phyloP scores from a whole-genome alignment of 441 rosid species.

The Kokia cookei region DNA sequence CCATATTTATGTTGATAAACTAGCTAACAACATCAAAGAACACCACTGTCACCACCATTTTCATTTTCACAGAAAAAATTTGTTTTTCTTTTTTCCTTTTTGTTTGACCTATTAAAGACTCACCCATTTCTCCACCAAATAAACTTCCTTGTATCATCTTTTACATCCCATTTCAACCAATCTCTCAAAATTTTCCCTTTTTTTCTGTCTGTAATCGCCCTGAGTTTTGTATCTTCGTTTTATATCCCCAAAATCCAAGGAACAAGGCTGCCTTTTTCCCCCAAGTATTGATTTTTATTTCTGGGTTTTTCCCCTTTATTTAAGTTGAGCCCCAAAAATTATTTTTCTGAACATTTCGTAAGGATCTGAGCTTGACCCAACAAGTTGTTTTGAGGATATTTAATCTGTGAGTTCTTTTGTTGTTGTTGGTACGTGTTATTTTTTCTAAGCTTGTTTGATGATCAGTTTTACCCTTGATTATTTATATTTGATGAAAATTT shows the following conservation, averaged over 20 bases:
- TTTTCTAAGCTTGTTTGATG: conserved; percentile 12
- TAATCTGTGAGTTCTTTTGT: conserved; percentile 31
- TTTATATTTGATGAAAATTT: background rate
- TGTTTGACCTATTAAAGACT: conserved; percentile 7
- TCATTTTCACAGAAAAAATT: background rate
- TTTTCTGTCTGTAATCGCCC: background rate
- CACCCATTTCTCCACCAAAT: conserved; percentile 7
- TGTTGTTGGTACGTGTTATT: background rate
- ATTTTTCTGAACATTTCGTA: background rate
- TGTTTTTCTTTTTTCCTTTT: background rate
- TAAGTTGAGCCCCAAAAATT: background rate
- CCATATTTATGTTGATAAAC: background rate
- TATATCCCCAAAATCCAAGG: background rate
- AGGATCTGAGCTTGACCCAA: conserved; percentile 8
- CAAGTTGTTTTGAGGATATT: conserved; percentile 19
- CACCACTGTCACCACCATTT: conserved; percentile 1
- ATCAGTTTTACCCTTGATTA: conserved; percentile 12
- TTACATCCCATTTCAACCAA: background rate
- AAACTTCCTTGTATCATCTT: background rate
- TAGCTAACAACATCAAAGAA: conserved; percentile 1
- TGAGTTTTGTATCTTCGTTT: background rate
- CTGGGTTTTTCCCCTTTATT: background rate
- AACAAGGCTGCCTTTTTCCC: background rate
- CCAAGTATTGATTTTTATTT: background rate
- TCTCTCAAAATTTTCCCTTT: background rate